A percentile compares a stretch with the other conserved stretches of the same genome.
Evolutionary conservation across 139 green algal species (phyloP).

Genomic region (Prasinococcaceae sp.): DNA sequence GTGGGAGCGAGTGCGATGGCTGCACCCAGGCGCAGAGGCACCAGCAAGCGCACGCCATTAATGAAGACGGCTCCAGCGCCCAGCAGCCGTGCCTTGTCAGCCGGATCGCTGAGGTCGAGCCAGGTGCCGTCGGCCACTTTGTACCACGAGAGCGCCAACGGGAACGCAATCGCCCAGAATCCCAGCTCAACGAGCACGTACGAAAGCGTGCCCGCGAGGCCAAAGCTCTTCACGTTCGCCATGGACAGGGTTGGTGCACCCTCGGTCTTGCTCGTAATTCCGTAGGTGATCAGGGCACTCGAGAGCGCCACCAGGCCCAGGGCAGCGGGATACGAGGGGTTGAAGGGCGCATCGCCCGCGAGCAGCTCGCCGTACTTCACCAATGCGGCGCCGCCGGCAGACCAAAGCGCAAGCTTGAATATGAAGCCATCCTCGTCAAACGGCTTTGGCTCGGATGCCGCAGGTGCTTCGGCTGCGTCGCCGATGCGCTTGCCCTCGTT

Average conservation of each 20-base stretch:
- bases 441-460: too few relatives aligned
- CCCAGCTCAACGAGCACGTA: slow-evolving; percentile 24
- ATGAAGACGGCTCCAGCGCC: slow-evolving; percentile 18
- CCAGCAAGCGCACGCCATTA: slow-evolving; percentile 18
- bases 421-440: slow-evolving; percentile 1
- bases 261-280: too few relatives aligned
- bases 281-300: neutral
- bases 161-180: slow-evolving; percentile 27
- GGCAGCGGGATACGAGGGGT: slow-evolving; percentile 7
- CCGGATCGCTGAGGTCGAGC: slow-evolving; percentile 13
- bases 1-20: slow-evolving; percentile 20
- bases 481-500: neutral
- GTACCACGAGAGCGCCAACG: slow-evolving; percentile 10
- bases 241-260: too few relatives aligned
- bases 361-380: slow-evolving; percentile 20
- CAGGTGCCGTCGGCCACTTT: slow-evolving; percentile 13
- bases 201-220: slow-evolving; percentile 18
- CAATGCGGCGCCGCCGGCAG: neutral
- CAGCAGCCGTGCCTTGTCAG: slow-evolving; percentile 25
- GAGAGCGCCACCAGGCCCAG: slow-evolving; percentile 1
- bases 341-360: neutral
- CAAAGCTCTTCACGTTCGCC: slow-evolving; percentile 20
- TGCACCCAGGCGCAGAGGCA: slow-evolving; percentile 19
- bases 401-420: slow-evolving; percentile 8
- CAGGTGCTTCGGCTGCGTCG: too few relatives aligned